Conservation (phyloP, 176 grass and related monocot species). For the Zea mays region DNA sequence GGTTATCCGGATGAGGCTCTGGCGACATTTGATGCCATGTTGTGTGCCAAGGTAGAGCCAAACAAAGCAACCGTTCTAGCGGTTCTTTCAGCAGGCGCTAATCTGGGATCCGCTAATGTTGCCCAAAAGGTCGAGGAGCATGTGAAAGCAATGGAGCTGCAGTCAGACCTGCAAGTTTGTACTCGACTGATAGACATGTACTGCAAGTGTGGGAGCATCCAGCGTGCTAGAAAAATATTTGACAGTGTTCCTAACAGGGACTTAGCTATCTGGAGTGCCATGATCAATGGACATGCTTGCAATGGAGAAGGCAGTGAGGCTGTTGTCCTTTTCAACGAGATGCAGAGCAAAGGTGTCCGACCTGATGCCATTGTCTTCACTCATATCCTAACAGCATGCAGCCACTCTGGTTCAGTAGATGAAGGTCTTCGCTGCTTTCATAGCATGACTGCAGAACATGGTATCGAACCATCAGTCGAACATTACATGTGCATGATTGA, state of each 20-base stretch:
- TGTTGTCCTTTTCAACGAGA: conserved; percentile 51
- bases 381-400: conserved; percentile 60
- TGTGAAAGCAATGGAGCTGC: conserved; percentile 34
- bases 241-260: conserved; percentile 46
- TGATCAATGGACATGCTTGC: conserved; percentile 68
- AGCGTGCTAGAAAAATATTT: conserved; percentile 63
- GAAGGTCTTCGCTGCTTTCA: conserved; percentile 57
- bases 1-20: conserved; percentile 38
- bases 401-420: conserved; percentile 62
- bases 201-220: conserved; percentile 55
- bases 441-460: conserved; percentile 48
- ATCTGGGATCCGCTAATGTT: conserved; percentile 37
- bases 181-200: conserved; percentile 59
- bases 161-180: conserved; percentile 43
- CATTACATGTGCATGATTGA: conserved; percentile 73
- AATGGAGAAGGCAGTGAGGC: conserved; percentile 53
- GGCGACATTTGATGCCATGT: conserved; percentile 44
- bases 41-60: conserved; percentile 40
- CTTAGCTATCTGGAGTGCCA: conserved; percentile 69
- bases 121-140: conserved; percentile 45
- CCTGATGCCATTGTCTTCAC: conserved; percentile 72
- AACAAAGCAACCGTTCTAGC: conserved; percentile 49
- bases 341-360: conserved; percentile 48
- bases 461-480: conserved; percentile 50
- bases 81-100: conserved; percentile 52